Conservation (phyloP, 331 rosid genomes). For the Acacia pycnantha region DNA sequence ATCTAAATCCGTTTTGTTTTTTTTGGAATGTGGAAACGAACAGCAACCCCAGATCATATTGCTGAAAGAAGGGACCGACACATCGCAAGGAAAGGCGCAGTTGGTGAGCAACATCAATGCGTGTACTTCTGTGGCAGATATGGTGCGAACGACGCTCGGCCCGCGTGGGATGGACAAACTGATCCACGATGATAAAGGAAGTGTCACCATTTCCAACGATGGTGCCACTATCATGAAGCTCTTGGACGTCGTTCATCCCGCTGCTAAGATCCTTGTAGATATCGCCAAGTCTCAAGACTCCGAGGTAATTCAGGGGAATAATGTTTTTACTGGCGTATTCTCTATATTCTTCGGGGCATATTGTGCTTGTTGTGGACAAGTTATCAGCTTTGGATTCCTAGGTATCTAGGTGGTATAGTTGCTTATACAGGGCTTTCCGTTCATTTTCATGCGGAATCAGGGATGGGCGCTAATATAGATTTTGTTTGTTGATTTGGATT, state of each 20-base stretch:
- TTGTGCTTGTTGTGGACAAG: background rate
- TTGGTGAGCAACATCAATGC: conserved; percentile 96
- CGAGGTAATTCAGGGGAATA: conserved; percentile 48
- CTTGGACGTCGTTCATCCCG: conserved; percentile 91
- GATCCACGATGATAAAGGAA: conserved; percentile 88
- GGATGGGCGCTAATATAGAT: background rate
- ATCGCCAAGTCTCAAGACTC: conserved; percentile 98
- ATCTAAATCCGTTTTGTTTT: conserved; percentile 9
- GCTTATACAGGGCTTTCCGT: background rate
- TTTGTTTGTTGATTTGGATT: background rate
- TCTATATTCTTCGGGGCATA: background rate
- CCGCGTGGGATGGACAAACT: conserved; percentile 99
- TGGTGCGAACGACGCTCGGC: conserved; percentile 88
- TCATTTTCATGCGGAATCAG: background rate
- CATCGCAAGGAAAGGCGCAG: conserved; percentile 98
- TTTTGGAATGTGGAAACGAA: conserved; percentile 27
- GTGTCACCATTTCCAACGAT: conserved; percentile 92
- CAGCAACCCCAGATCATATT: conserved; percentile 99
- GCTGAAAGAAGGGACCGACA: conserved; percentile 94
- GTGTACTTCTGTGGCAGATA: conserved; percentile 90
- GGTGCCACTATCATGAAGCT: conserved; percentile 99
- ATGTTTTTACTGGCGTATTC: background rate
- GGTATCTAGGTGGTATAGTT: background rate
- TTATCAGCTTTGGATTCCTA: background rate
- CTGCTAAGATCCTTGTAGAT: conserved; percentile 92